Conservation (phyloP, 2,329 filamentous ascomycete species). For the Teratosphaeria viscida region DNA sequence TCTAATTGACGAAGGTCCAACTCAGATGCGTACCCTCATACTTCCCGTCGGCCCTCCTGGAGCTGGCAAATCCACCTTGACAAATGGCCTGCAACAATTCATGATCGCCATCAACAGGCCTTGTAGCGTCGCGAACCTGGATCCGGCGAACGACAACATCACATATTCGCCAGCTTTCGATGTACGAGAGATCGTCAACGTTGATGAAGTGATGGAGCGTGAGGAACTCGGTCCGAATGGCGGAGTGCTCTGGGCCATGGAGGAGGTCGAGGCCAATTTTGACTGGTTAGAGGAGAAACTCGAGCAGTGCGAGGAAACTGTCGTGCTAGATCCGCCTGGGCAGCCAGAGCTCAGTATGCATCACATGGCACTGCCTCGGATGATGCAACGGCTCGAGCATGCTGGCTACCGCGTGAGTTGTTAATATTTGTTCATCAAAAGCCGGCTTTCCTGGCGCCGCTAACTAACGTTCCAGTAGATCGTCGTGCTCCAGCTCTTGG, state of each 20-base stretch:
- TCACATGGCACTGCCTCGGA: slow-evolving; percentile 80
- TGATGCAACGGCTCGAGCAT: slow-evolving; percentile 85
- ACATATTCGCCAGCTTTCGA: slow-evolving; percentile 84
- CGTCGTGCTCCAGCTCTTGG: slow-evolving; percentile 84
- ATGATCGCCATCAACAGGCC: slow-evolving; percentile 89
- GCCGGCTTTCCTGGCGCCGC: slow-evolving; percentile 8
- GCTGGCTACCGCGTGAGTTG: slow-evolving; percentile 73
- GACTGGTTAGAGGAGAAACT: slow-evolving; percentile 82
- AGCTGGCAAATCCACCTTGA: slow-evolving; percentile 93
- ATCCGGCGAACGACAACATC: slow-evolving; percentile 90
- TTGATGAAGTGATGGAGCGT: slow-evolving; percentile 91
- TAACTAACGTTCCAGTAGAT: slow-evolving; percentile 50
- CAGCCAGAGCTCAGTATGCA: slow-evolving; percentile 97
- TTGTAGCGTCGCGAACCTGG: slow-evolving; percentile 90
- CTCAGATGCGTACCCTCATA: slow-evolving; percentile 15
- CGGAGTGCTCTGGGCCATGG: slow-evolving; percentile 81
- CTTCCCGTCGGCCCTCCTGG: slow-evolving; percentile 65
- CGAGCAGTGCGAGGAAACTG: slow-evolving; percentile 70
- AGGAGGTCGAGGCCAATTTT: slow-evolving; percentile 88
- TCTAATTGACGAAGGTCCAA: not conserved
- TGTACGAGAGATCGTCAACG: slow-evolving; percentile 74
- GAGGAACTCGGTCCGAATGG: slow-evolving; percentile 88
- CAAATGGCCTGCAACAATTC: slow-evolving; percentile 98
- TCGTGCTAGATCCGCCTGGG: slow-evolving; percentile 91
- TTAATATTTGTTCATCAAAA: slow-evolving; percentile 2